phyloP scores from a whole-genome alignment of 2,329 filamentous ascomycete genomes.

The Pyrenochaeta sp. region DNA sequence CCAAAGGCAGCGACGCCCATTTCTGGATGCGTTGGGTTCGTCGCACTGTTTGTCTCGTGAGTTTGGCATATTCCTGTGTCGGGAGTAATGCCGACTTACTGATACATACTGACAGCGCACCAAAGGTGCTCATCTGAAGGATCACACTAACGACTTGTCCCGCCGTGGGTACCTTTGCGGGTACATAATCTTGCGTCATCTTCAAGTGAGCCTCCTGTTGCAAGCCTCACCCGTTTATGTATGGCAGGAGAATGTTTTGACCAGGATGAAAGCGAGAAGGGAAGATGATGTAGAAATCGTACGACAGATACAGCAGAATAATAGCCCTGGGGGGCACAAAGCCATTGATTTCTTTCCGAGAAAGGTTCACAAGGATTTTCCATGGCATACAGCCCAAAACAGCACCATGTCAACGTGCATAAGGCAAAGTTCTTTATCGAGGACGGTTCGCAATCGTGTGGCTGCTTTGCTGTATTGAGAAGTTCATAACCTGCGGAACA shows the following conservation, averaged over 20 bases:
- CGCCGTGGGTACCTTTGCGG: constrained; percentile 28
- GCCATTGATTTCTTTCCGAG: too few species aligned
- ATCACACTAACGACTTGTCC: constrained; percentile 33
- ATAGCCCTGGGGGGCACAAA: too few species aligned
- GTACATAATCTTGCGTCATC: constrained; percentile 7
- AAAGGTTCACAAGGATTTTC: too few species aligned
- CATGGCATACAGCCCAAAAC: too few species aligned
- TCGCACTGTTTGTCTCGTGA: constrained; percentile 25
- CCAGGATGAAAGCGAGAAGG: background rate
- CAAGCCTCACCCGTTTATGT: background rate
- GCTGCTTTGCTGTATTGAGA: too few species aligned
- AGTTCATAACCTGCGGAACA: too few species aligned
- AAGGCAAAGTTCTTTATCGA: too few species aligned
- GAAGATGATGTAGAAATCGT: background rate
- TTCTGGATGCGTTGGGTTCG: constrained; percentile 29
- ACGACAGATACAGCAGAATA: background rate
- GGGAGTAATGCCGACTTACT: constrained; percentile 10
- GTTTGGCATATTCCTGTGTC: background rate
- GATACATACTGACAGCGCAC: constrained; percentile 27
- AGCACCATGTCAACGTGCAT: too few species aligned
- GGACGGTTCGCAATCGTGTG: too few species aligned
- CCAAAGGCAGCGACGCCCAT: constrained; percentile 33
- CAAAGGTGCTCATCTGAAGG: constrained; percentile 33
- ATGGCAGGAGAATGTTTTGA: background rate
- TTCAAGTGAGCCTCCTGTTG: background rate